These are phyloP conservation scores for Salix udensis DNA, from an alignment of 345 rosid species.

Conservation along the genomic window DNA sequence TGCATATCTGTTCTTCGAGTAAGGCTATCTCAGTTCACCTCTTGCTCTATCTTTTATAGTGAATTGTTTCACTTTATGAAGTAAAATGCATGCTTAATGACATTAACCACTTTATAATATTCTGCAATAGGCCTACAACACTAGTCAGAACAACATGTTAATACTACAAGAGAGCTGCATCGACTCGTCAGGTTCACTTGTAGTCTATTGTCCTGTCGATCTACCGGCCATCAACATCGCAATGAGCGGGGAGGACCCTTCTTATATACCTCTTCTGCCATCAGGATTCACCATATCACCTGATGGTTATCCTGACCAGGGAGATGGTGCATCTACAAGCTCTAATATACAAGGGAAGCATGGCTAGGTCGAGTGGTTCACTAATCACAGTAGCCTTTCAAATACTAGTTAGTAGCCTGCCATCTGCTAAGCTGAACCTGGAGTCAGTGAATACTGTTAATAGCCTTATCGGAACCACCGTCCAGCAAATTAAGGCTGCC, in stretches of 20 bases:
- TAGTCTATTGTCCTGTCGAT: slow-evolving; percentile 87
- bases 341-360: slow-evolving; percentile 30
- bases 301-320: slow-evolving; percentile 46
- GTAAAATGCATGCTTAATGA: not conserved
- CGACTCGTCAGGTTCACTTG: slow-evolving; percentile 78
- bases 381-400: slow-evolving; percentile 88
- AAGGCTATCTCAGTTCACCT: slow-evolving; percentile 21
- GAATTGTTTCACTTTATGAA: not conserved
- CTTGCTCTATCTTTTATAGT: not conserved
- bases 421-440: slow-evolving; percentile 80
- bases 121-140: slow-evolving; percentile 57
- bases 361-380: slow-evolving; percentile 54
- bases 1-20: slow-evolving; percentile 93
- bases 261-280: slow-evolving; percentile 80
- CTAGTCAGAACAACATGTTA: slow-evolving; percentile 80
- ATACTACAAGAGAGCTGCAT: slow-evolving; percentile 93
- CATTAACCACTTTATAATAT: not conserved
- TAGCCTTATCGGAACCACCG: slow-evolving; percentile 76
- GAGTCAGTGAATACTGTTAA: slow-evolving; percentile 94
- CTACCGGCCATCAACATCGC: slow-evolving; percentile 76
- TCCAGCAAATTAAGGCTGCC: slow-evolving; percentile 88
- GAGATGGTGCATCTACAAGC: slow-evolving; percentile 74
- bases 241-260: slow-evolving; percentile 91
- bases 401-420: slow-evolving; percentile 82
- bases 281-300: slow-evolving; percentile 86